A percentile compares a stretch with the other conserved stretches of the same genome.
Conservation (phyloP, 768 basidiomycete genomes). For the Serpula lacrymans region DNA sequence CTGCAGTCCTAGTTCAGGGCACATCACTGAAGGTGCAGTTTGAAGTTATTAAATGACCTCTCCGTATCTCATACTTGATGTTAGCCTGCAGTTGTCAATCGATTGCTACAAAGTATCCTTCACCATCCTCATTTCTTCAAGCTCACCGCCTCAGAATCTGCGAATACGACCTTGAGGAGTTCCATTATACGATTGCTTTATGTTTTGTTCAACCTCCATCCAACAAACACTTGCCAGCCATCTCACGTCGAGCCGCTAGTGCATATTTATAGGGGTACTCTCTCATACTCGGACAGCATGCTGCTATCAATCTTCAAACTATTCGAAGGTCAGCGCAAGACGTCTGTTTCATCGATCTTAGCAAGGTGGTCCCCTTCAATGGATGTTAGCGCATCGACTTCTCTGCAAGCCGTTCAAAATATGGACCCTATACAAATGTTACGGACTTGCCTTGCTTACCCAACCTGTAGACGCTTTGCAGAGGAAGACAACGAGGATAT, state of each 20-base stretch:
- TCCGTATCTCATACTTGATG: slow-evolving; percentile 2
- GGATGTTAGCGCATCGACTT: slow-evolving; percentile 39
- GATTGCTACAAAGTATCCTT: slow-evolving; percentile 70
- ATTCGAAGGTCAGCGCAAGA: slow-evolving; percentile 69
- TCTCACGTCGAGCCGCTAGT: slow-evolving; percentile 79
- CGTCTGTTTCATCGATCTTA: slow-evolving; percentile 63
- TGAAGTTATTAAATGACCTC: background rate
- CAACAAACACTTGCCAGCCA: slow-evolving; percentile 80
- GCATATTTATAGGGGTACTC: slow-evolving; percentile 69
- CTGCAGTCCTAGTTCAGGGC: slow-evolving; percentile 35
- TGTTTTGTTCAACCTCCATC: slow-evolving; percentile 70
- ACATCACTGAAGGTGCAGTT: slow-evolving; percentile 70
- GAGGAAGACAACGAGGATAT: slow-evolving; percentile 28
- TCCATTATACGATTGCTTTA: slow-evolving; percentile 56
- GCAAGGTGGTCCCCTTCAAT: slow-evolving; percentile 57
- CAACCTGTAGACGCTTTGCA: slow-evolving; percentile 54
- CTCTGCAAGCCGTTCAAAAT: slow-evolving; percentile 64
- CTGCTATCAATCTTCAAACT: slow-evolving; percentile 75
- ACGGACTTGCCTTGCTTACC: slow-evolving; percentile 69
- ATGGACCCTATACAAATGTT: slow-evolving; percentile 69
- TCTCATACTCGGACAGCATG: slow-evolving; percentile 59
- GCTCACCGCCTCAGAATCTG: slow-evolving; percentile 31
- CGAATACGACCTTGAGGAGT: slow-evolving; percentile 39
- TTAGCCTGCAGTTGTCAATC: slow-evolving; percentile 69
- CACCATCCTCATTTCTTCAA: slow-evolving; percentile 64